Percentiles rank a stretch among this genome's conserved stretches.
These are phyloP conservation scores for Aphanomyces astaci DNA, from an alignment of 352 stramenopile genomes.

Conservation along the genomic window DNA sequence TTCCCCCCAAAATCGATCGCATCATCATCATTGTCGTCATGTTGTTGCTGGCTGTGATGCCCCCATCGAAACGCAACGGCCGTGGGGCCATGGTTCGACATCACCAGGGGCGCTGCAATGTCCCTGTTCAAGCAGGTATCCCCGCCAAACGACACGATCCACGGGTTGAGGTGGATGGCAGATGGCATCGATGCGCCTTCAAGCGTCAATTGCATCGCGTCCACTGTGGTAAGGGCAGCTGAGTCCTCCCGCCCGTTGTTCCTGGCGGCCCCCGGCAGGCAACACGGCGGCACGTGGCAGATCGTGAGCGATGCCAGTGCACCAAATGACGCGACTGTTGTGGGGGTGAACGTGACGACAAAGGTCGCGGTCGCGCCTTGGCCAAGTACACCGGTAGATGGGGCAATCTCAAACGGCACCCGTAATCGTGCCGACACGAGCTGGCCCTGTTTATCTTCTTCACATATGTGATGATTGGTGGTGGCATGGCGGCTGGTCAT, in stretches of 20 bases:
- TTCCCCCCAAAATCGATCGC: no score
- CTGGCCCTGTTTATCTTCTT: no score
- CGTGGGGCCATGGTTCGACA: not conserved
- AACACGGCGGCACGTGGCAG: conserved; percentile 16
- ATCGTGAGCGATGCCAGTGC: not conserved
- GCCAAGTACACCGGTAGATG: conserved; percentile 36
- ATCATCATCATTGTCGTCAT: no score
- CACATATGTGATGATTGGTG: no score
- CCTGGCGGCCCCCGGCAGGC: not conserved
- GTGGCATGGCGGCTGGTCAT: no score
- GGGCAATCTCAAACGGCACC: conserved; percentile 37
- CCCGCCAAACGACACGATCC: not conserved
- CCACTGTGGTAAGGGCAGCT: not conserved
- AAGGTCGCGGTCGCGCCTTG: conserved; percentile 39
- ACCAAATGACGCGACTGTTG: conserved; percentile 2
- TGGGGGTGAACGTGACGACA: conserved; percentile 37
- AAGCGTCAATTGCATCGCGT: not conserved
- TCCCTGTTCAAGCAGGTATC: not conserved
- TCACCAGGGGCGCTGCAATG: not conserved
- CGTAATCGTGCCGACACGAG: no score
- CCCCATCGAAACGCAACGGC: conserved; percentile 7
- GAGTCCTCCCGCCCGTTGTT: not conserved
- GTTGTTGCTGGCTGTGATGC: no score
- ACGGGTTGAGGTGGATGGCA: not conserved
- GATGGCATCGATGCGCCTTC: conserved; percentile 13